Percentiles rank a stretch among this genome's conserved stretches.
These are phyloP conservation scores for Pilaira anomala DNA, from an alignment of 192 early-diverging fungal genomes.

Conservation along the genomic window DNA sequence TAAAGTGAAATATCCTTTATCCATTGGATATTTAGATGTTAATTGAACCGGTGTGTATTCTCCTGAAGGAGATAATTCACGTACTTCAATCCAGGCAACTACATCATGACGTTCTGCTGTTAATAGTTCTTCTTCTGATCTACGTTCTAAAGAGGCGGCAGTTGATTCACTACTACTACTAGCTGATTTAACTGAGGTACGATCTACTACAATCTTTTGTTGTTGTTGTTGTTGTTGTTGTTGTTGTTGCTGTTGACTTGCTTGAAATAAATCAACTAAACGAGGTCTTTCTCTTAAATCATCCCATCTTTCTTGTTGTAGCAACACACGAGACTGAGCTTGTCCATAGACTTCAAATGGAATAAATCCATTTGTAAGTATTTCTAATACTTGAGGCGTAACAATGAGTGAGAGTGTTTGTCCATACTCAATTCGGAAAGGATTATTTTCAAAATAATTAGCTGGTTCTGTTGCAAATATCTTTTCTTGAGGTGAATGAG, in stretches of 20 bases:
- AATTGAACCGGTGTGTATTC: conserved; percentile 60
- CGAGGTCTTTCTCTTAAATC: conserved; percentile 39
- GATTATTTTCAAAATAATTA: conserved; percentile 48
- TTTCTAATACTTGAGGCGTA: conserved; percentile 21
- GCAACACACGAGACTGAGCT: conserved; percentile 38
- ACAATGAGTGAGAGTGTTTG: conserved; percentile 46
- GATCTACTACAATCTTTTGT: neutral
- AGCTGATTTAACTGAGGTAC: conserved; percentile 3
- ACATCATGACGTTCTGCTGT: conserved; percentile 70
- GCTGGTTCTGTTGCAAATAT: conserved; percentile 59
- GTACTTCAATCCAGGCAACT: conserved; percentile 61
- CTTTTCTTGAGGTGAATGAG: conserved; percentile 42
- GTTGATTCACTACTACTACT: neutral
- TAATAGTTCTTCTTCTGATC: conserved; percentile 57
- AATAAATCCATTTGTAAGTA: conserved; percentile 25
- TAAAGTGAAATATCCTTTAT: conserved; percentile 59
- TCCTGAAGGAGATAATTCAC: conserved; percentile 62
- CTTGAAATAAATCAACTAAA: neutral
- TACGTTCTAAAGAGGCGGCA: conserved; percentile 14
- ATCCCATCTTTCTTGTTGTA: conserved; percentile 52
- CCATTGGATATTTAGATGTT: conserved; percentile 41
- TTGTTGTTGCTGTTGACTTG: neutral
- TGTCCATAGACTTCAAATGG: conserved; percentile 54
- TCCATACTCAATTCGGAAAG: conserved; percentile 51
- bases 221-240: neutral